Base-by-base conservation (phyloP, 805 yeast genomes). In the Candida odintsovae region DNA sequence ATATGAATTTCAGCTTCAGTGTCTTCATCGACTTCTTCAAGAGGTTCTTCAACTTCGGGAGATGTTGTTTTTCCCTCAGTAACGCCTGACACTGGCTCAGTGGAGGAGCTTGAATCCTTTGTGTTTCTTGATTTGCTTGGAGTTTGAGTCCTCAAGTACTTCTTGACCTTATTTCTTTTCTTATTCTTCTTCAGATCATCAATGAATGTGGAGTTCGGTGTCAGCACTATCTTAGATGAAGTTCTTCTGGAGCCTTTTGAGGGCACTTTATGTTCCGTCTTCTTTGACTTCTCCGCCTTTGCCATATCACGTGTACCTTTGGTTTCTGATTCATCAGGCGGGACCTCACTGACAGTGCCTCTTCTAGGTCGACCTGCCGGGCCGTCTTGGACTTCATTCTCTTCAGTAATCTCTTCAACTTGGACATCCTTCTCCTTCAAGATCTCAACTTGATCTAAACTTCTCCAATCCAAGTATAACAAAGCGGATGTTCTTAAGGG, bases 401-500 rank as follows among this genome's bases (percentile, higher is more conserved):
- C 36, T 3, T 33, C 36, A 13, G 40, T 26, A 20, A 33, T 20
- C 11, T 33, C 36, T 16, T 18, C 36, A 33, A 18, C 36, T 16
- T n/a, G 20, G 5, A 33, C 20, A n/a, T 16, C 36, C 4, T 33
- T 33, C 41, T 48, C 43, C 18, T 56, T 56, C 18, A 54, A 23
- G 41, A 63, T 62, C 8, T 69, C 64, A 1, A 83, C 83, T 41
- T 73, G 72, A 3, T 76, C 69, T 16, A 85, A 67, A 3, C 89
- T 95, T 48, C 76, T 76, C 86, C 95, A 90, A 63, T 94, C 98
- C 13, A 94, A 64, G 58, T 84, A 92, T 23, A 92, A 65, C 44
- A 92, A 67, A 0, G 97, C 89, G 0, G 96, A 82, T 0, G 99
- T 94, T 43, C 98, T 70, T 55, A 94, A 69, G 0, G 99, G 98